These are phyloP conservation scores for Alternaria triticimaculans DNA, from an alignment of 2,329 filamentous ascomycete species.

Conservation along the genomic window DNA sequence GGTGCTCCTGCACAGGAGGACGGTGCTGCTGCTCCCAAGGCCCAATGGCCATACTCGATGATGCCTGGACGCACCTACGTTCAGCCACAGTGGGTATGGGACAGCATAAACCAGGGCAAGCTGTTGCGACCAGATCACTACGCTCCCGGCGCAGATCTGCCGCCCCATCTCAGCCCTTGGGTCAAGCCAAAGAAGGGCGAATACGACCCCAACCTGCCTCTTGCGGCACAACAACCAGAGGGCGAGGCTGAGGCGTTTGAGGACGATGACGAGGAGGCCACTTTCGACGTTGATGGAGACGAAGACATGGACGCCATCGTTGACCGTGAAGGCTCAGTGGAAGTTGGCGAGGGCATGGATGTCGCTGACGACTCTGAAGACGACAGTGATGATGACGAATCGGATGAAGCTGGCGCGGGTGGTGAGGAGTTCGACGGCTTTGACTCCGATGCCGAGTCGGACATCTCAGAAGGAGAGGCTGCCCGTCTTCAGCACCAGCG, in stretches of 20 bases:
- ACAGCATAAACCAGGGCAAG: conserved; percentile 90
- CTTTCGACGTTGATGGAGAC: conserved; percentile 46
- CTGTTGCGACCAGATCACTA: conserved; percentile 87
- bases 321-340: conserved; percentile 51
- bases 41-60: conserved; percentile 67
- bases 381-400: conserved; percentile 55
- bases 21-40: conserved; percentile 53
- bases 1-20: conserved; percentile 50
- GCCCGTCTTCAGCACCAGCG: conserved; percentile 76
- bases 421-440: conserved; percentile 57
- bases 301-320: conserved; percentile 40
- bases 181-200: conserved; percentile 84
- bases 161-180: conserved; percentile 95
- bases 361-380: conserved; percentile 54
- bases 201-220: conserved; percentile 86
- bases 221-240: conserved; percentile 88
- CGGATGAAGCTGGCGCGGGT: conserved; percentile 32
- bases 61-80: conserved; percentile 93
- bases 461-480: conserved; percentile 62
- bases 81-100: conserved; percentile 99
- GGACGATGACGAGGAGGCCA: conserved; percentile 57
- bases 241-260: conserved; percentile 78
- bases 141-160: conserved; percentile 85
- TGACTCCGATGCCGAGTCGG: conserved; percentile 56
- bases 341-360: conserved; percentile 59